Percentiles rank a stretch among this genome's conserved stretches.
Evolutionary conservation across 805 yeast species (phyloP).

Genomic region (Ogataea wickerhamii): DNA sequence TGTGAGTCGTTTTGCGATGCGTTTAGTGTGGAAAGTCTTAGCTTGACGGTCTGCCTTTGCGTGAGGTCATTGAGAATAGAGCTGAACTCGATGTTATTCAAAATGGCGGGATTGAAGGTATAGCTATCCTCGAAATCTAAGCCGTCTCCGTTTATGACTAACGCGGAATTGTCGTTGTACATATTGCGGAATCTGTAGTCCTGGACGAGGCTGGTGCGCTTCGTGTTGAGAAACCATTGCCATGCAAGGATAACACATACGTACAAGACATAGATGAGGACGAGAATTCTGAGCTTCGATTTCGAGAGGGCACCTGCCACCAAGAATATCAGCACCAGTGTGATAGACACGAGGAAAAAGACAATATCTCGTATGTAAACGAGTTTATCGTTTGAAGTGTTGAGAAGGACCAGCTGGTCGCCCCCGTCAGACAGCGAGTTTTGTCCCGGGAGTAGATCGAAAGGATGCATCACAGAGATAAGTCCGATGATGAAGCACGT

Average conservation of each 20-base stretch:
- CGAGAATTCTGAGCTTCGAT: conserved; percentile 53
- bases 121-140: conserved; percentile 30
- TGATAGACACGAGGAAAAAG: conserved; percentile 53
- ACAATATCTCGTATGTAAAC: conserved; percentile 59
- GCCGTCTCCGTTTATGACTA: conserved; percentile 20
- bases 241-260: conserved; percentile 47
- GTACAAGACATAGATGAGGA: conserved; percentile 55
- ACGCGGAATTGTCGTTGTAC: conserved; percentile 25
- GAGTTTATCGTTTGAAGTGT: conserved; percentile 33
- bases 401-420: conserved; percentile 7
- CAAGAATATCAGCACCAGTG: conserved; percentile 46
- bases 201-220: conserved; percentile 14
- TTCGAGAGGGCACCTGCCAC: conserved; percentile 49
- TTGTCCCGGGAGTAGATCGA: conserved; percentile 39
- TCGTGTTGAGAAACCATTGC: conserved; percentile 34
- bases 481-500: conserved; percentile 76
- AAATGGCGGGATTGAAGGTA: conserved; percentile 27
- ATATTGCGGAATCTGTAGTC: conserved; percentile 27
- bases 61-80: conserved; percentile 25
- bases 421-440: conserved; percentile 6
- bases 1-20: conserved; percentile 16
- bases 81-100: conserved; percentile 28
- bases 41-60: conserved; percentile 17
- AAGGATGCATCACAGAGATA: conserved; percentile 68
- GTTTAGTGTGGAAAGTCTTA: conserved; percentile 11